phyloP scores from a whole-genome alignment of 2,329 filamentous ascomycete genomes.

The Phaeophleospora eucalypticola region DNA sequence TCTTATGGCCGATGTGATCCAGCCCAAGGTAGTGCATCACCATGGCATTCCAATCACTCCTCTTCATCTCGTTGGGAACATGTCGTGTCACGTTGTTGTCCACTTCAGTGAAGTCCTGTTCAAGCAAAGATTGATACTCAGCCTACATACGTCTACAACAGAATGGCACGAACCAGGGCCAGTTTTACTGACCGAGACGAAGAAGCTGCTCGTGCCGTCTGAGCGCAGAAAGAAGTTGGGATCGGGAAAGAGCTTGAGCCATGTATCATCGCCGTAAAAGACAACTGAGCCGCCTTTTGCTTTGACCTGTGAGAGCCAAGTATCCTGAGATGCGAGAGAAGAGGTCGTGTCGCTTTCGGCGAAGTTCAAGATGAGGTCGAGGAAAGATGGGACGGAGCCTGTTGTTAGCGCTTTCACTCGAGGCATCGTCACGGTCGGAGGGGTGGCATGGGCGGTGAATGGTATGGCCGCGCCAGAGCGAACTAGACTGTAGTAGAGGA shows the following conservation, averaged over 20 bases:
- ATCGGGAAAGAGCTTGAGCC: slow-evolving; percentile 87
- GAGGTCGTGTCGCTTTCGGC: slow-evolving; percentile 91
- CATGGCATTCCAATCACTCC: slow-evolving; percentile 85
- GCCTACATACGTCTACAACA: slow-evolving; percentile 28
- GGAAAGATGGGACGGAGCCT: slow-evolving; percentile 94
- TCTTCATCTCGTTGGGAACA: slow-evolving; percentile 68
- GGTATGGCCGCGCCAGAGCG: slow-evolving; percentile 77
- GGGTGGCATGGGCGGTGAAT: slow-evolving; percentile 93
- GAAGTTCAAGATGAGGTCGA: slow-evolving; percentile 94
- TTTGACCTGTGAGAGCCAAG: slow-evolving; percentile 92
- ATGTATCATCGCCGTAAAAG: slow-evolving; percentile 97
- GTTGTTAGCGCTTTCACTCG: slow-evolving; percentile 96
- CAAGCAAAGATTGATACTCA: slow-evolving; percentile 28
- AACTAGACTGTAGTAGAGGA: slow-evolving; percentile 61
- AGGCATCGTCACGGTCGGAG: slow-evolving; percentile 97
- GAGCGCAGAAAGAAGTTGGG: slow-evolving; percentile 67
- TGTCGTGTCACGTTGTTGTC: slow-evolving; percentile 96
- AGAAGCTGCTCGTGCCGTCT: slow-evolving; percentile 96
- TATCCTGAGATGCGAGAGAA: slow-evolving; percentile 82
- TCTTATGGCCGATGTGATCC: slow-evolving; percentile 96
- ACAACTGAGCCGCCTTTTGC: slow-evolving; percentile 72
- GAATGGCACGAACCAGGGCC: slow-evolving; percentile 25
- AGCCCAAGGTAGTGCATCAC: slow-evolving; percentile 92
- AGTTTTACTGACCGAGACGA: slow-evolving; percentile 73
- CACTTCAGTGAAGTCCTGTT: slow-evolving; percentile 91